Evolutionary conservation across 2,329 filamentous ascomycete species (phyloP).

Genomic region (Metarhizium brunneum): DNA sequence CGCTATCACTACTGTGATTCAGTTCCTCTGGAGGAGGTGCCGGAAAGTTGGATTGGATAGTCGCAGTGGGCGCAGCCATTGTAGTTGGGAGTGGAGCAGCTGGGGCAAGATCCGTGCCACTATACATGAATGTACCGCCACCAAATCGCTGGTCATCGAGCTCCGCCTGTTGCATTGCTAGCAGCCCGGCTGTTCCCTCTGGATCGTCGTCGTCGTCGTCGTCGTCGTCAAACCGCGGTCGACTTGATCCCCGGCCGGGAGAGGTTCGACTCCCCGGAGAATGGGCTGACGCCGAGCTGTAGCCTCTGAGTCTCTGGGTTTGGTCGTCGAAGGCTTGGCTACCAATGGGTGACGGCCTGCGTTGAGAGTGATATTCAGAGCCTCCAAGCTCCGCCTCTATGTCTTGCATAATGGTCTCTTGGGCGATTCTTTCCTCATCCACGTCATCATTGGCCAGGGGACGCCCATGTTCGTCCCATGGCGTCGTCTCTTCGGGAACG

Average conservation of each 20-base stretch:
- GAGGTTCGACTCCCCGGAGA: constrained; percentile 13
- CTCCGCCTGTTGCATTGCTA: constrained; percentile 77
- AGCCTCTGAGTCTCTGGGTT: constrained; percentile 36
- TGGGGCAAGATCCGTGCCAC: constrained; percentile 1
- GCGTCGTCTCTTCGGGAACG: constrained; percentile 31
- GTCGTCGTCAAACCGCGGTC: constrained; percentile 30
- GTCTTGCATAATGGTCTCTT: constrained; percentile 48
- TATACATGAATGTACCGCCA: constrained; percentile 20
- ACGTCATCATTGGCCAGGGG: constrained; percentile 19
- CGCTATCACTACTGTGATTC: constrained; percentile 54
- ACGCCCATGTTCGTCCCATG: constrained; percentile 30
- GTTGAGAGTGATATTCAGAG: constrained; percentile 18
- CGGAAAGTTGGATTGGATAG: constrained; percentile 24
- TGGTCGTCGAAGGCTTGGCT: constrained; percentile 38
- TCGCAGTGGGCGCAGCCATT: not conserved
- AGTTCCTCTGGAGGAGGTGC: constrained; percentile 41
- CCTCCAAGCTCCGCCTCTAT: constrained; percentile 45
- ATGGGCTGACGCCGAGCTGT: constrained; percentile 42
- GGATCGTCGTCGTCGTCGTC: constrained; percentile 68
- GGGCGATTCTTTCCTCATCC: constrained; percentile 29
- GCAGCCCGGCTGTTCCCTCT: constrained; percentile 74
- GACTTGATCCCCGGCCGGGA: constrained; percentile 2
- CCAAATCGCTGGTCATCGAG: constrained; percentile 55
- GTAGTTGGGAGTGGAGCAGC: not conserved
- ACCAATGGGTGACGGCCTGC: constrained; percentile 33